Percentiles rank a stretch among this genome's conserved stretches.
These are phyloP conservation scores for Coemansia furcata DNA, from an alignment of 192 early-diverging fungal genomes.

Conservation along the genomic window DNA sequence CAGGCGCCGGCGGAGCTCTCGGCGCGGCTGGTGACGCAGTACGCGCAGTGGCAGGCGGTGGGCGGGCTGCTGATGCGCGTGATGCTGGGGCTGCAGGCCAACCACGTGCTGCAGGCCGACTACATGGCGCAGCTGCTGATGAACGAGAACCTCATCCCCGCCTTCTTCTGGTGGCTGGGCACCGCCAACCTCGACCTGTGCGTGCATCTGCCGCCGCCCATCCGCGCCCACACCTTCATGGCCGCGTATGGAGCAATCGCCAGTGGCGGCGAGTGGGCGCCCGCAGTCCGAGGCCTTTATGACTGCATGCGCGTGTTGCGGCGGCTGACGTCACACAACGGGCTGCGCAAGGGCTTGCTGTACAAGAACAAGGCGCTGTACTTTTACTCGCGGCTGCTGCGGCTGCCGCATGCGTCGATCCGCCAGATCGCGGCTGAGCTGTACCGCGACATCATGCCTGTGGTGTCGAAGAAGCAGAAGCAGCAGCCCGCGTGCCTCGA, in stretches of 20 bases:
- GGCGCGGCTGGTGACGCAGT: constrained; percentile 43
- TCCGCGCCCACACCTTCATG: constrained; percentile 29
- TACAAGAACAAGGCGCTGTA: constrained; percentile 51
- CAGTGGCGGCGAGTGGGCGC: constrained; percentile 10
- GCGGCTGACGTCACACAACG: constrained; percentile 44
- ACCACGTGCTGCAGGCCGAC: constrained; percentile 48
- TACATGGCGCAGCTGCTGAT: constrained; percentile 48
- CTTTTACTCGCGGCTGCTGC: constrained; percentile 25
- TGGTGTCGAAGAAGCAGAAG: constrained; percentile 36
- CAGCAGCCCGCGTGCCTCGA: constrained; percentile 14
- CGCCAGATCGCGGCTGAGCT: constrained; percentile 40
- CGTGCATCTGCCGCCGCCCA: constrained; percentile 8
- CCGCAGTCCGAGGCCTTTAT: constrained; percentile 25
- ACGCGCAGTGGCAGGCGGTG: constrained; percentile 46
- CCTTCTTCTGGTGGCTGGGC: constrained; percentile 52
- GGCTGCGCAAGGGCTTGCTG: constrained; percentile 42
- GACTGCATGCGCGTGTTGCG: constrained; percentile 37
- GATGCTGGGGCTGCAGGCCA: constrained; percentile 31
- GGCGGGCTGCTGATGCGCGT: constrained; percentile 34
- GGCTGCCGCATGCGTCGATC: constrained; percentile 2
- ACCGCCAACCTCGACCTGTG: constrained; percentile 31
- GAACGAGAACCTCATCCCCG: constrained; percentile 50
- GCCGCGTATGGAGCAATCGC: neutral
- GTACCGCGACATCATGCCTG: constrained; percentile 46
- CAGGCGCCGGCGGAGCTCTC: constrained; percentile 19